Conservation (phyloP, 768 basidiomycete genomes). For the Tricholoma sp. region DNA sequence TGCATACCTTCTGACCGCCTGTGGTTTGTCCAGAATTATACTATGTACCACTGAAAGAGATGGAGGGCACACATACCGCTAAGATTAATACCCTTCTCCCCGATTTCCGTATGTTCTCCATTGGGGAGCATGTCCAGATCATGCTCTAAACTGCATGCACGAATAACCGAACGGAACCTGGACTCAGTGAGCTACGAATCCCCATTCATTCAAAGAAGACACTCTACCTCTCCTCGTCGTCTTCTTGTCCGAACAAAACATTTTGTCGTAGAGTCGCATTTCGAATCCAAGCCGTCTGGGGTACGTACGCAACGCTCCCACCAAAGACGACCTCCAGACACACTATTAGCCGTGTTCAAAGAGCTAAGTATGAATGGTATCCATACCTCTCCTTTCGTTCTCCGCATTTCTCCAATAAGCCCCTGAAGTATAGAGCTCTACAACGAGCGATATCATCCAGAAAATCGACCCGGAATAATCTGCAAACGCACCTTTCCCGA, state of each 20-base stretch:
- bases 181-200: background rate
- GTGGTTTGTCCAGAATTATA: background rate
- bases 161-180: slow-evolving; percentile 53
- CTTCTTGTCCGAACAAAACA: slow-evolving; percentile 65
- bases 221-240: slow-evolving; percentile 48
- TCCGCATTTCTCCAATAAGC: slow-evolving; percentile 65
- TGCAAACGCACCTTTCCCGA: slow-evolving; percentile 52
- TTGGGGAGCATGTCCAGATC: slow-evolving; percentile 70
- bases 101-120: slow-evolving; percentile 67
- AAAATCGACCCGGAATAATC: background rate
- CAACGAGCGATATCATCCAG: background rate
- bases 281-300: slow-evolving; percentile 60
- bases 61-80: slow-evolving; percentile 36
- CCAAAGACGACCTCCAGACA: slow-evolving; percentile 41
- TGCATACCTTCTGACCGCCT: slow-evolving; percentile 35
- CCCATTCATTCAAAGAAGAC: background rate
- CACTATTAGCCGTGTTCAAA: background rate
- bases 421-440: slow-evolving; percentile 55
- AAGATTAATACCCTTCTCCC: slow-evolving; percentile 72
- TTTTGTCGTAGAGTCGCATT: slow-evolving; percentile 71
- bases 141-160: slow-evolving; percentile 63
- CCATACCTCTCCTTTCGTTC: slow-evolving; percentile 48
- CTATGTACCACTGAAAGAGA: background rate
- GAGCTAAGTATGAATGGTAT: background rate
- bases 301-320: slow-evolving; percentile 52